Evolutionary conservation across 2,329 filamentous ascomycete genomes (phyloP).

Genomic region (Stagonosporopsis vannaccii): DNA sequence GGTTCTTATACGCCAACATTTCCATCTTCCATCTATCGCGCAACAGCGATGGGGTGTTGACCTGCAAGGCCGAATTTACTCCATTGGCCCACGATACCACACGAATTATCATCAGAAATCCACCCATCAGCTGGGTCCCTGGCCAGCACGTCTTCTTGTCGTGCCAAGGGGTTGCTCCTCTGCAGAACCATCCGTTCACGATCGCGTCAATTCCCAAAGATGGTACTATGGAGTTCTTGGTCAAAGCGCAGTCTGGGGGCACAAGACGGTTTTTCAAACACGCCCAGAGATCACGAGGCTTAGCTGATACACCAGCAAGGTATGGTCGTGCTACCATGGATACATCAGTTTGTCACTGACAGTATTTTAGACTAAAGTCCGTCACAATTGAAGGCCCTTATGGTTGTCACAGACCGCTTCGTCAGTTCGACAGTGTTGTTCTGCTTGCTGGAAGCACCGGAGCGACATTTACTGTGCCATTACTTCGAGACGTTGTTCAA

Average conservation of each 20-base stretch:
- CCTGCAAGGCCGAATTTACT: constrained; percentile 50
- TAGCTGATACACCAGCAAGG: constrained; percentile 19
- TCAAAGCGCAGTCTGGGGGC: constrained; percentile 62
- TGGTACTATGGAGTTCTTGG: constrained; percentile 63
- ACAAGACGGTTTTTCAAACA: constrained; percentile 61
- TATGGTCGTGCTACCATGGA: constrained; percentile 10
- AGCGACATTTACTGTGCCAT: constrained; percentile 64
- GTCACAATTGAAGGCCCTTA: constrained; percentile 65
- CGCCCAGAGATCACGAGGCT: constrained; percentile 53
- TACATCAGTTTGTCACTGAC: neutral
- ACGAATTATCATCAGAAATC: constrained; percentile 62
- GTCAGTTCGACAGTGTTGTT: constrained; percentile 68
- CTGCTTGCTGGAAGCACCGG: constrained; percentile 68
- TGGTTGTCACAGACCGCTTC: constrained; percentile 58
- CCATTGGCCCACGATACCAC: constrained; percentile 64
- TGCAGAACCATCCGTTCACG: constrained; percentile 71
- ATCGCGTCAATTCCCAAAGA: constrained; percentile 65
- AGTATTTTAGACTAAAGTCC: constrained; percentile 31
- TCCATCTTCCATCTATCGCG: constrained; percentile 50
- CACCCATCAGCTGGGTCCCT: constrained; percentile 64
- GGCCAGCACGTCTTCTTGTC: constrained; percentile 70
- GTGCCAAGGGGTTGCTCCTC: constrained; percentile 62
- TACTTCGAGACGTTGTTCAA: constrained; percentile 64
- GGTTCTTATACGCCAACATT: constrained; percentile 50
- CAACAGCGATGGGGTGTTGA: constrained; percentile 39